A percentile compares a stretch with the other conserved stretches of the same genome.
Conservation (phyloP, 2,329 filamentous ascomycete genomes). For the Colletotrichum aenigma region DNA sequence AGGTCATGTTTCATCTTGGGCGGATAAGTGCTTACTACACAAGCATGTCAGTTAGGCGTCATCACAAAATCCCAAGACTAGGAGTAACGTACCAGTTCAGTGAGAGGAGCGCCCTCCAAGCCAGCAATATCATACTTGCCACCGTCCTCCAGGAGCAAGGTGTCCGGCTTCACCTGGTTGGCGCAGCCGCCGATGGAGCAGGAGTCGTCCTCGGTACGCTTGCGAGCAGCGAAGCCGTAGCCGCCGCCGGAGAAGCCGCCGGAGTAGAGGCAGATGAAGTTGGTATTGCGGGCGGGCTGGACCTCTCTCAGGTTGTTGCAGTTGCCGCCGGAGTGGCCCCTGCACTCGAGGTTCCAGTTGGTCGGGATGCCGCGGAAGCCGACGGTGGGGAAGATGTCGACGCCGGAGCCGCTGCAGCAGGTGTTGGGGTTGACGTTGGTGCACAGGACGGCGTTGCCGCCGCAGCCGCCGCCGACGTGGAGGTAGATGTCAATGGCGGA, state of each 20-base stretch:
- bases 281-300: neutral
- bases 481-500: neutral
- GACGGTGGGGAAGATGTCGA: neutral
- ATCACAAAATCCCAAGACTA: neutral
- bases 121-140: neutral
- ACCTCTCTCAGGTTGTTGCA: neutral
- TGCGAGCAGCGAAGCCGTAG: neutral
- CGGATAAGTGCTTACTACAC: neutral
- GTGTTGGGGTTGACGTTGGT: neutral
- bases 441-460: neutral
- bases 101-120: neutral
- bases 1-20: neutral
- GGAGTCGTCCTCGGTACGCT: neutral
- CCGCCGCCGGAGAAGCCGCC: neutral
- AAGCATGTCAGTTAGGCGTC: neutral
- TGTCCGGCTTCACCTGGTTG: neutral
- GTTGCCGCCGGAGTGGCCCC: neutral
- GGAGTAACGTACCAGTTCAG: neutral
- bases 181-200: neutral
- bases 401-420: neutral
- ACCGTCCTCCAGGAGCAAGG: neutral
- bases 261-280: neutral
- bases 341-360: neutral
- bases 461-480: neutral
- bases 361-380: neutral